Evolutionary conservation across 169 alveolate genomes (phyloP), one percentile per base, ranked within the genome.

Genomic region (Plasmodium knowlesi): DNA sequence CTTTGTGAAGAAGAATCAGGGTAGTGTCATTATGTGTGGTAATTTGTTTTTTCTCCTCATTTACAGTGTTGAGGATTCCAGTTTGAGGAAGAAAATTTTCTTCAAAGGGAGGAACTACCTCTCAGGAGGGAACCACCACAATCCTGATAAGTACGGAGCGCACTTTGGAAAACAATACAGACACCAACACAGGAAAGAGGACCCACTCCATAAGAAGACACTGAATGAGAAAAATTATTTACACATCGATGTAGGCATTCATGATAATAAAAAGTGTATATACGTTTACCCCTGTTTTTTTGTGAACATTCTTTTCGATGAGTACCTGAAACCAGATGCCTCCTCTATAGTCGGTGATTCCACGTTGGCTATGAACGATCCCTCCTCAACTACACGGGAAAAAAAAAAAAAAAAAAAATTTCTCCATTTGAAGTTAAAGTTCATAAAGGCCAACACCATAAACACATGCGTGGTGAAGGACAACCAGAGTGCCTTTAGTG

Each of bases 21-120:
- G 76, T 46, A 57, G 61, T 22, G 1, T 86, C 25, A 86, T 86
- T 9, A 9, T 86, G 3, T 8, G 79, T 16, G 41, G 61, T 1
- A 76, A 86, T 76, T 86, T 86, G 32, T 76, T 39, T 37, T 3
- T 86, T 19, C 81, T 86, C 9, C 25, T 37, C 80, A 86, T 86
- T 53, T 76, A 50, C 1, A 54, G 41, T 10, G 80, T 30, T 14
- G 80, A 86, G 10, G 34, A 54, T 25, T 3, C 30, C 28, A 84
- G 34, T 16, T 14, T 84, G 79, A 73, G 32, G 43, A 84, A 14
- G 25, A 43, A 43, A 43, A 16, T 84, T 22, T 72, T 84, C 30
- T 10, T 84, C 34, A 84, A 67, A 28, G 76, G 37, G 22, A 9
- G 37, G n/a, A 73, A 57, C 5, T 67, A 67, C 76, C 76, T 22